Evolutionary conservation across 192 early-diverging fungal genomes (phyloP), one percentile per base, ranked within the genome.

Genomic region (Linnemannia zychae): DNA sequence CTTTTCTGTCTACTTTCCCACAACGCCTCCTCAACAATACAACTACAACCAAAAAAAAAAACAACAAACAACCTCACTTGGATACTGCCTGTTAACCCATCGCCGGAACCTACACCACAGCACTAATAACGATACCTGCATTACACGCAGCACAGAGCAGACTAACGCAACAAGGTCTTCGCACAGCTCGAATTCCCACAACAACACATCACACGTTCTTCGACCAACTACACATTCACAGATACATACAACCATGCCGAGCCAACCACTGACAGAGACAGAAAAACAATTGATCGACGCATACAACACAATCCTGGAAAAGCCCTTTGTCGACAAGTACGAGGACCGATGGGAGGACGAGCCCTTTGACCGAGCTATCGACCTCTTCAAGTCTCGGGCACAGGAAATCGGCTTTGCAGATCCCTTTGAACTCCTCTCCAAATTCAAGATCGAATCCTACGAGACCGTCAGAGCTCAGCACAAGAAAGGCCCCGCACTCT

Each of bases 321-420:
- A 85, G 34, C 83, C 83, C 34, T 85, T 85, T 49, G 72, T 76
- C n/a, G 78, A 85, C 74, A 85, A 78, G 74, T 85, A 79, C 67
- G 83, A 85, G 78, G 83, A 85, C 31, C 71, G 68, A 66, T 85
- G 83, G 83, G 67, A 79, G 38, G 83, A 85, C 68, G 83, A 85
- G 31, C 72, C 83, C 20, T 85, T 85, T 73, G 83, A 85, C 38
- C 83, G 83, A 1, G 83, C 83, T n/a, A 57, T 85, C 18, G 83
- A 85, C 48, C 83, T 76, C 7, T 85, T 85, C 83, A 84, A 84
- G 77, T 74, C 82, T n/a, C 76, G 82, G 2, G 82, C 82, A 15
- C 76, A 78, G 49, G 82, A 84, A 52, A 85, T 85, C 48, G 83
- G 83, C 28, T 85, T 85, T 50, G 68, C 83, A 28, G 83, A 85